phyloP scores from a whole-genome alignment of 78 protist genomes.

The Protostelium mycophagum region DNA sequence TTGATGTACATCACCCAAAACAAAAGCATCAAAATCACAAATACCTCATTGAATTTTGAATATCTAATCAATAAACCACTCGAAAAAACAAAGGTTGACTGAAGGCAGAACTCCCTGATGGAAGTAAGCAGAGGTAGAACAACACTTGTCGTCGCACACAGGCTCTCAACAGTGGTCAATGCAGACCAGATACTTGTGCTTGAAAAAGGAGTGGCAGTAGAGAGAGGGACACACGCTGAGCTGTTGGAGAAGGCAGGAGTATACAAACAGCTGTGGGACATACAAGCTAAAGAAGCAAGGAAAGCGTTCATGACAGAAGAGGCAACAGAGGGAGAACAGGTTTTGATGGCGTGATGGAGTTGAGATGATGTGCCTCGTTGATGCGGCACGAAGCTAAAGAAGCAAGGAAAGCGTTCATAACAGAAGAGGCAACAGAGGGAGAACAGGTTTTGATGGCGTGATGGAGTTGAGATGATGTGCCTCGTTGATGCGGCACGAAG shows the following conservation, averaged over 20 bases:
- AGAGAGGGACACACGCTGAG: slow-evolving; percentile 28
- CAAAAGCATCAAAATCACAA: too few relatives aligned
- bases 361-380: too few relatives aligned
- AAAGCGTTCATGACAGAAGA: neutral
- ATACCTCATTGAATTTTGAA: too few relatives aligned
- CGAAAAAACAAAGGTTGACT: too few relatives aligned
- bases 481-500: too few relatives aligned
- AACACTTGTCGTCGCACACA: slow-evolving; percentile 72
- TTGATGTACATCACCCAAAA: too few relatives aligned
- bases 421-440: neutral
- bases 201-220: slow-evolving; percentile 1
- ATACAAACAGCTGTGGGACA: slow-evolving; percentile 8
- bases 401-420: neutral
- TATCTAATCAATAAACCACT: too few relatives aligned
- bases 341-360: too few relatives aligned
- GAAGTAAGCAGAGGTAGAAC: slow-evolving; percentile 31
- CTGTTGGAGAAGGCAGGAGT: slow-evolving; percentile 12
- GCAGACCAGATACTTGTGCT: slow-evolving; percentile 67
- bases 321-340: neutral
- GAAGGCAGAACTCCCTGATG: slow-evolving; percentile 37
- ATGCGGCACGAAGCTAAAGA: neutral
- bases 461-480: too few relatives aligned
- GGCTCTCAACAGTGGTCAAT: slow-evolving; percentile 69
- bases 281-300: neutral
- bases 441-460: neutral